Evolutionary conservation across 1,284 basidiomycete species (phyloP), one percentile per base, ranked within the genome.

Genomic region (Tilletiaria anomala): DNA sequence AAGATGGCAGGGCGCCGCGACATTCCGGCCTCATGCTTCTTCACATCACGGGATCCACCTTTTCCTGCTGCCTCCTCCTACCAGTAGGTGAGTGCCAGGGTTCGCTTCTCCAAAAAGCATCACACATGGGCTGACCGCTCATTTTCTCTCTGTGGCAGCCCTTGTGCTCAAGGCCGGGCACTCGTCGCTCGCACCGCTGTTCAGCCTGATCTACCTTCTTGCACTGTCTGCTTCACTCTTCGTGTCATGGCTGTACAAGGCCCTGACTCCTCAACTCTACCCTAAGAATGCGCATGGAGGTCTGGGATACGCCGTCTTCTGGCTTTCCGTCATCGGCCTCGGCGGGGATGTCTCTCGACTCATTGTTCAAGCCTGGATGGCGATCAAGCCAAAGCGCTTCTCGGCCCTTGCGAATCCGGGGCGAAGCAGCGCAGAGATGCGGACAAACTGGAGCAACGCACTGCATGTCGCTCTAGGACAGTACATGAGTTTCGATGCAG

Each of bases 41-140:
- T 2, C 50, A 58, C 35, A 47, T 56, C 1, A 39, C 46, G 3
- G 48, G 47, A 15, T 54, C 52, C 17, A 46, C 62, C 10, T 12
- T 62, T 17, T 48, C 52, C 23, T 60, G 59, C 43, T 61, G 60
- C 26, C 32, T 64, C 19, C 40, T 63, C 23, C 50, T 63, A 10
- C 60, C 60, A 11, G 33, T 57, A 32, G 35, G 41, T 43, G 41
- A 42, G 41, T 43, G 5, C 18, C 26, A 10, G 22, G 2, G 8
- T 11, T 8, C 6, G 3, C 3, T 31, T n/a, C 16, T 6, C 5
- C n/a, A 4, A 32, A 11, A 16, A 14, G 11, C 4, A n/a, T 19
- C 16, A 19, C 33, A 19, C 33, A 35, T n/a, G n/a, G 11, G 2
- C 17, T 43, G 14, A 44, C 8, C n/a, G 1, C 16, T 4, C n/a